A percentile compares a stretch with the other conserved stretches of the same genome.
These are phyloP conservation scores for Alternaria longipes DNA, from an alignment of 2,329 filamentous ascomycete species.

Conservation along the genomic window DNA sequence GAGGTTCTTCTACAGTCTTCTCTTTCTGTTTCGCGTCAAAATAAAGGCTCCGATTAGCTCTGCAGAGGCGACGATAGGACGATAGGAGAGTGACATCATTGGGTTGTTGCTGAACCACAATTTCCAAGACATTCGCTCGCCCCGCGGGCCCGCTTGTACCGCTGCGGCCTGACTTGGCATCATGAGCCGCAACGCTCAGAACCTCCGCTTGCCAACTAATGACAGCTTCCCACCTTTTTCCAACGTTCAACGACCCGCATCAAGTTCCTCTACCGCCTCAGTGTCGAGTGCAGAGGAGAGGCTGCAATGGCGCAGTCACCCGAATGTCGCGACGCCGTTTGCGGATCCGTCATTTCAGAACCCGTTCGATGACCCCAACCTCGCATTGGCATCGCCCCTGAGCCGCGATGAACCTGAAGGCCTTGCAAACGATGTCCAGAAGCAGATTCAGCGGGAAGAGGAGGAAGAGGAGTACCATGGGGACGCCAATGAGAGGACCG, in stretches of 20 bases:
- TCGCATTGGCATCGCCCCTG: conserved; percentile 5
- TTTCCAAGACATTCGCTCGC: conserved; percentile 2
- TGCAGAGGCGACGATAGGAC: neutral
- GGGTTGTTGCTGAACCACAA: conserved; percentile 1
- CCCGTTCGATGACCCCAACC: conserved; percentile 34
- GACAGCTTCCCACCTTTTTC: conserved; percentile 15
- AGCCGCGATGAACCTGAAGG: neutral
- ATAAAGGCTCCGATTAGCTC: neutral
- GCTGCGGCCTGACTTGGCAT: conserved; percentile 16
- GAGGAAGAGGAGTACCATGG: conserved; percentile 9
- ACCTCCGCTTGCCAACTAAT: conserved; percentile 14
- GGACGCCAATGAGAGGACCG: neutral
- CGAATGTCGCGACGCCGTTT: conserved; percentile 27
- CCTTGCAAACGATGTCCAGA: neutral
- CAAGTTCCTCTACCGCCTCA: conserved; percentile 17
- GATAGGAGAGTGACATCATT: conserved; percentile 10
- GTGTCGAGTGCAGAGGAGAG: conserved; percentile 32
- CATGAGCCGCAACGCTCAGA: conserved; percentile 16
- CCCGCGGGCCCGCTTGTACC: conserved; percentile 18
- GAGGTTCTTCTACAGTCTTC: neutral
- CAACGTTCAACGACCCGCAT: conserved; percentile 2
- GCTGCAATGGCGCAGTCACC: conserved; percentile 38
- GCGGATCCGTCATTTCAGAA: conserved; percentile 18
- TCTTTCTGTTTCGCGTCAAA: neutral
- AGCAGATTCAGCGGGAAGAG: conserved; percentile 8